Evolutionary conservation across 1,139 yeast species (phyloP).

Genomic region (Blastobotrys illinoisensis): DNA sequence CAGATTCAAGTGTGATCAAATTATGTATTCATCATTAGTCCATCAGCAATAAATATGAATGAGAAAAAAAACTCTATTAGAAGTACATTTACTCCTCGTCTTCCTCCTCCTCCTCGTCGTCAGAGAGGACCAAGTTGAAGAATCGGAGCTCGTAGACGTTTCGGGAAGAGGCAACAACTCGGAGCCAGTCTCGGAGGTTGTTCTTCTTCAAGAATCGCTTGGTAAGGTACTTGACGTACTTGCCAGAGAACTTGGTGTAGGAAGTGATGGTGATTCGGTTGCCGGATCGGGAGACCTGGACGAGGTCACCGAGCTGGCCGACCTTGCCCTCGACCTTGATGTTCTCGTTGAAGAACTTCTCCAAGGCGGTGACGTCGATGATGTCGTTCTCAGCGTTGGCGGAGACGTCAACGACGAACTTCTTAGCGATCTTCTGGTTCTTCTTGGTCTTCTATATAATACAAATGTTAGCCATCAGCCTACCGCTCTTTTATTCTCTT

Average conservation of each 20-base stretch:
- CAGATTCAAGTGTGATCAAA: not conserved
- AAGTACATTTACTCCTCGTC: conserved; percentile 26
- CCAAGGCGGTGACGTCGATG: conserved; percentile 96
- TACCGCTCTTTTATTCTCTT: conserved; percentile 31
- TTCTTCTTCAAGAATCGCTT: conserved; percentile 99
- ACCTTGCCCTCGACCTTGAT: conserved; percentile 96
- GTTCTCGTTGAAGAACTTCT: conserved; percentile 97
- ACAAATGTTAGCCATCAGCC: conserved; percentile 38
- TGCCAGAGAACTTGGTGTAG: conserved; percentile 96
- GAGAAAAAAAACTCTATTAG: conserved; percentile 3
- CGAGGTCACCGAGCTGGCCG: conserved; percentile 95
- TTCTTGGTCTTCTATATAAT: conserved; percentile 70
- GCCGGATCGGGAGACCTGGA: conserved; percentile 82
- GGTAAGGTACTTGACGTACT: conserved; percentile 98
- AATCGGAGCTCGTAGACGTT: conserved; percentile 97
- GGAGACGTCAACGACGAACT: conserved; percentile 92
- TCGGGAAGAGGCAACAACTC: conserved; percentile 95
- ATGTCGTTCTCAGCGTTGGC: conserved; percentile 95
- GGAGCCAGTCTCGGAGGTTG: conserved; percentile 98
- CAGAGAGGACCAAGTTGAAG: conserved; percentile 98
- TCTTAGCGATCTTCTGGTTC: conserved; percentile 51
- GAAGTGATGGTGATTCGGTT: conserved; percentile 81
- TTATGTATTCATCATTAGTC: conserved; percentile 5
- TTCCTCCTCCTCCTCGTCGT: conserved; percentile 76
- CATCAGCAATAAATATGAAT: conserved; percentile 1